Evolutionary conservation across 345 rosid species (phyloP).

Genomic region (Citrus cavaleriei): DNA sequence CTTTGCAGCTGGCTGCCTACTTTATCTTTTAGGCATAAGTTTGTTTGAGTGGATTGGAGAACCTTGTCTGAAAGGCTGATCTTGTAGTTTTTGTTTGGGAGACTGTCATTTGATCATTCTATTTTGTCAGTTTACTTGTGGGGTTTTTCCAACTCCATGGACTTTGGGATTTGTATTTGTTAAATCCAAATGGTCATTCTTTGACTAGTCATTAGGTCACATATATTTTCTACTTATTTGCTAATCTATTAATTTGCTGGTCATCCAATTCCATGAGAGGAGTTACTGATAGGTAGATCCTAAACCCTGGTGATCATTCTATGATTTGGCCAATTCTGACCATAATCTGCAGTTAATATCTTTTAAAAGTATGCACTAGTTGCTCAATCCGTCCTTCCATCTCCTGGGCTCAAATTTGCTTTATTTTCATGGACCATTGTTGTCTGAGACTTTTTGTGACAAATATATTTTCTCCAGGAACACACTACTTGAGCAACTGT

Average conservation of each 20-base stretch:
- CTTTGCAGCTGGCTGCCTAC: not conserved
- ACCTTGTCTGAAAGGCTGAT: not conserved
- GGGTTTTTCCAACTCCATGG: not conserved
- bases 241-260: not conserved
- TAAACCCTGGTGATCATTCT: not conserved
- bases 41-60: not conserved
- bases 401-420: not conserved
- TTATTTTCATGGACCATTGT: not conserved
- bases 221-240: not conserved
- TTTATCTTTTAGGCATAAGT: not conserved
- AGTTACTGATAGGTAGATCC: not conserved
- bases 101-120: conserved; percentile 2
- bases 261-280: not conserved
- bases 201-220: not conserved
- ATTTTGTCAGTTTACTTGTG: not conserved
- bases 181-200: not conserved
- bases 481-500: conserved; percentile 49
- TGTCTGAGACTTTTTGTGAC: conserved; percentile 7
- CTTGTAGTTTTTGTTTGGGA: not conserved
- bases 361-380: not conserved
- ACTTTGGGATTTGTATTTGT: not conserved
- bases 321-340: not conserved
- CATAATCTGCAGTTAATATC: not conserved
- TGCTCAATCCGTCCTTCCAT: not conserved
- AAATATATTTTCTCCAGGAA: conserved; percentile 27